These are phyloP conservation scores for Groenewaldozyma tartarivorans DNA, from an alignment of 805 yeast genomes.

Conservation along the genomic window DNA sequence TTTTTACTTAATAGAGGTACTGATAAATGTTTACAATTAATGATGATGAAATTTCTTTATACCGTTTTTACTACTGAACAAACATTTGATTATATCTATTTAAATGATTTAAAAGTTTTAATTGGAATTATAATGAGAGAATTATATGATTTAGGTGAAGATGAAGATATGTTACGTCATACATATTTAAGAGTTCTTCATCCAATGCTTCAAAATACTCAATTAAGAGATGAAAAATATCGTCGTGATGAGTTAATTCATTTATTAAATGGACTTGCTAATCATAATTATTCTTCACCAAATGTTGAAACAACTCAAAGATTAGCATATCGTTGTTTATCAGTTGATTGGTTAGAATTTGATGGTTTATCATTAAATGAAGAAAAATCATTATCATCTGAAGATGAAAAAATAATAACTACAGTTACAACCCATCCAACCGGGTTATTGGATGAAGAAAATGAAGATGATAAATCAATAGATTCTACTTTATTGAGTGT, in stretches of 20 bases:
- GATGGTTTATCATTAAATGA: neutral
- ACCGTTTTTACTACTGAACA: conserved; percentile 57
- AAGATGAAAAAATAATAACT: conserved; percentile 1
- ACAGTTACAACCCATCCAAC: neutral
- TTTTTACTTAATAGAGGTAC: conserved; percentile 66
- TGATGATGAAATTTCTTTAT: conserved; percentile 71
- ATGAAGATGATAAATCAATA: neutral
- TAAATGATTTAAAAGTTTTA: conserved; percentile 76
- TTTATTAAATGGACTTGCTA: conserved; percentile 39
- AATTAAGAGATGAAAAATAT: conserved; percentile 46
- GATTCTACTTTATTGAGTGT: neutral
- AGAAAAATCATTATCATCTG: conserved; percentile 2
- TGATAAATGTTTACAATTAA: conserved; percentile 61
- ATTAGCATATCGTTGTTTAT: conserved; percentile 20
- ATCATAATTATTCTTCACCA: neutral
- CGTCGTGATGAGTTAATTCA: conserved; percentile 45
- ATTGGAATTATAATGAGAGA: conserved; percentile 79
- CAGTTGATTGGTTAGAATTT: conserved; percentile 16
- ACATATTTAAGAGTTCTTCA: conserved; percentile 65
- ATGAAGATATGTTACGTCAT: conserved; percentile 49
- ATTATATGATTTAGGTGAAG: conserved; percentile 55
- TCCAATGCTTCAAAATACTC: conserved; percentile 61
- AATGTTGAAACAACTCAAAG: conserved; percentile 18
- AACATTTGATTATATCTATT: conserved; percentile 61
- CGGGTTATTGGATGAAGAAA: neutral